Evolutionary conservation across 2,329 filamentous ascomycete genomes (phyloP), one percentile per base, ranked within the genome.

Genomic region (Passalora sequoiae): DNA sequence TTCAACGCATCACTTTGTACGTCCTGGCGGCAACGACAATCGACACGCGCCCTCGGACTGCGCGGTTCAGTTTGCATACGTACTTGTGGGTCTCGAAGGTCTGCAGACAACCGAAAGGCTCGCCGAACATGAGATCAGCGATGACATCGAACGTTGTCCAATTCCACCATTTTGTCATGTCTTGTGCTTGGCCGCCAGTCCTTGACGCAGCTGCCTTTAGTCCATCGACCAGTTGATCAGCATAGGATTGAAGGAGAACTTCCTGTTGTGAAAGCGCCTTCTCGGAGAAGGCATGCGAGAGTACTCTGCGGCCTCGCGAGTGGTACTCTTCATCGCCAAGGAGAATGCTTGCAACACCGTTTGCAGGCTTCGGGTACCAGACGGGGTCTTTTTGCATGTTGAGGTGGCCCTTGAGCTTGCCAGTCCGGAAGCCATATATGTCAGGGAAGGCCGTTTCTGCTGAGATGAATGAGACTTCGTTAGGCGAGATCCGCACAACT

Each of bases 401-500:
- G 12, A 50, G 42, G 1, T 62, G 59, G 20, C 44, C 62, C 58
- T 57, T 66, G 55, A 52, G 24, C 44, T 65, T 66, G 16, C 65
- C 65, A 0, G 56, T 56, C 6, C 56, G 49, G 36, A 57, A 56
- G 16, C 67, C 68, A 47, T 70, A 71, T 25, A 72, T 67, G 20
- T 71, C 69, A 37, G 61, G 60, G 62, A 65, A 71, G 2, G 67
- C 66, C 1, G 62, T 65, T 1, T 70, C 66, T n/a, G 56, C 65
- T 3, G 65, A 63, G 39, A 61, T 70, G 55, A 70, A 69, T 1
- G 68, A 69, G 0, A 71, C 44, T 44, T 72, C 67, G 20, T 61
- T 63, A 0, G 69, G 70, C 0, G 61, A 57, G 4, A 71, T 47
- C 6, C 69, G 62, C 1, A 72, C 67, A 2, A 64, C 66, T 1